Percentiles rank a stretch among this genome's conserved stretches.
Evolutionary conservation across 75 land plant genomes (phyloP).

Genomic region (Larix kaempferi): DNA sequence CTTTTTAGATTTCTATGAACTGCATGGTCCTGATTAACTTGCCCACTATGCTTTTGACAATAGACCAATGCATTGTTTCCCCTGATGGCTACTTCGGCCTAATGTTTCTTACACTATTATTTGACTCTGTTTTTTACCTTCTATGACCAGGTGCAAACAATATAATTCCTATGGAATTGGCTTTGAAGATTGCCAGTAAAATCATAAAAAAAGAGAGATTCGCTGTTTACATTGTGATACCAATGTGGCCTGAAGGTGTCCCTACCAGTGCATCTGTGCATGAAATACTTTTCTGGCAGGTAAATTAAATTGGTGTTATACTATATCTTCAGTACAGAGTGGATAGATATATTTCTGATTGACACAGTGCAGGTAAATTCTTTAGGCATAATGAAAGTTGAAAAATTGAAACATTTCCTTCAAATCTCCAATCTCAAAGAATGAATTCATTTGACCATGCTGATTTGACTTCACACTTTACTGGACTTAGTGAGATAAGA

Average conservation of each 20-base stretch:
- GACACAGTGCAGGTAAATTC: neutral
- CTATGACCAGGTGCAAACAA: conserved; percentile 60
- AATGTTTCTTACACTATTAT: neutral
- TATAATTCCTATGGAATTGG: conserved; percentile 76
- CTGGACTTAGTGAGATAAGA: neutral
- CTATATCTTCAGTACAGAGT: neutral
- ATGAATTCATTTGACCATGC: neutral
- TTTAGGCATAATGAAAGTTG: neutral
- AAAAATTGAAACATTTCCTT: neutral
- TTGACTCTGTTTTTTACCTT: conserved; percentile 12
- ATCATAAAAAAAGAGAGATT: conserved; percentile 62
- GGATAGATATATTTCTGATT: neutral
- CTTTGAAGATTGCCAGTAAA: conserved; percentile 74
- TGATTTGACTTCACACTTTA: neutral
- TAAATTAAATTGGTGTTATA: conserved; percentile 12
- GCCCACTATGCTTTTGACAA: neutral
- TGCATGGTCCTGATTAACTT: neutral
- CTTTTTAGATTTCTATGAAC: neutral
- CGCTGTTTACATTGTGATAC: conserved; percentile 71
- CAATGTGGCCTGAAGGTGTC: conserved; percentile 87
- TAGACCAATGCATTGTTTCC: neutral
- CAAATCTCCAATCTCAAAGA: neutral
- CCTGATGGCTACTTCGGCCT: neutral
- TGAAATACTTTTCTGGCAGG: conserved; percentile 80
- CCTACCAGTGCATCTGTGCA: conserved; percentile 59